Conservation (phyloP, 495 filamentous ascomycete species). For the Aspergillus wentii region DNA sequence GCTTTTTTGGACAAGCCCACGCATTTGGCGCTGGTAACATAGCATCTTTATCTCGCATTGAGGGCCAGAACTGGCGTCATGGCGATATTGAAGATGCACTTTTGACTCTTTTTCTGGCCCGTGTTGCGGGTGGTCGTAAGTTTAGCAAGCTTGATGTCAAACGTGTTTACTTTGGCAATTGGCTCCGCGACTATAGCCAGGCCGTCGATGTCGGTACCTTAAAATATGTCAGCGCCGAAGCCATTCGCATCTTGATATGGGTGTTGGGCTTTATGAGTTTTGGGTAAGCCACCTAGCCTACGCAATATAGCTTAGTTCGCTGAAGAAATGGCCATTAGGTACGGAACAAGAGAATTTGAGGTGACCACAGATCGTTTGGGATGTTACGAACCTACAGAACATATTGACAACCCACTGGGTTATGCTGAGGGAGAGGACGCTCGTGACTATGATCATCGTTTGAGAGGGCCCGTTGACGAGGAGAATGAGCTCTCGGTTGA, state of each 20-base stretch:
- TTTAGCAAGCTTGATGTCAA: slow-evolving; percentile 86
- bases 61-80: slow-evolving; percentile 90
- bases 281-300: slow-evolving; percentile 18
- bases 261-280: slow-evolving; percentile 57
- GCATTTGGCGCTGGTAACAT: slow-evolving; percentile 92
- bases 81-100: slow-evolving; percentile 86
- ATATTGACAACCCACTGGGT: slow-evolving; percentile 76
- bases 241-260: slow-evolving; percentile 76
- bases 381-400: slow-evolving; percentile 83
- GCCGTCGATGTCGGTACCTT: slow-evolving; percentile 77
- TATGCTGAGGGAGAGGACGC: slow-evolving; percentile 87
- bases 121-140: slow-evolving; percentile 72
- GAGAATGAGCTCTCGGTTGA: slow-evolving; percentile 72
- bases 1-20: slow-evolving; percentile 57
- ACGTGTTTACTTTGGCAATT: slow-evolving; percentile 86
- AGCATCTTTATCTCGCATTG: slow-evolving; percentile 66
- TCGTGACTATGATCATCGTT: slow-evolving; percentile 68
- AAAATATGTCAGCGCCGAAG: slow-evolving; percentile 82
- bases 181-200: slow-evolving; percentile 73
- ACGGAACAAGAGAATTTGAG: slow-evolving; percentile 87
- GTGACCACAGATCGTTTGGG: slow-evolving; percentile 83
- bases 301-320: slow-evolving; percentile 20
- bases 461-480: slow-evolving; percentile 80
- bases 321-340: slow-evolving; percentile 49
- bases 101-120: slow-evolving; percentile 69